These are phyloP conservation scores for Fusarium virguliforme DNA, from an alignment of 2,329 filamentous ascomycete species.

Conservation along the genomic window DNA sequence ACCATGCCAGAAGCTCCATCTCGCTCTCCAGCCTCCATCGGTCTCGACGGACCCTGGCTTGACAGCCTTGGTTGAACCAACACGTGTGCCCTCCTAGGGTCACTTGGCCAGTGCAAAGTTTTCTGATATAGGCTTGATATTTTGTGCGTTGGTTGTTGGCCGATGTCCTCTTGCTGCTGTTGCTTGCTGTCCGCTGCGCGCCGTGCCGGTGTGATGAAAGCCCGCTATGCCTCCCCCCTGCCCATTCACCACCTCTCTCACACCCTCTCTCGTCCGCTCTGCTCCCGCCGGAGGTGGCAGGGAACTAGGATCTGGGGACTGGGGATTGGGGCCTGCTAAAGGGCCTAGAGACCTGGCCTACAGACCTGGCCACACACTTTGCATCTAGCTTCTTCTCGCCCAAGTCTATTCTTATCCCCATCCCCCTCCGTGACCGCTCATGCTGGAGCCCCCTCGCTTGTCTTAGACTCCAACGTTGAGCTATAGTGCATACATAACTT, in stretches of 20 bases:
- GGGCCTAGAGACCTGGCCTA: constrained; percentile 38
- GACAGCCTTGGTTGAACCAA: constrained; percentile 10
- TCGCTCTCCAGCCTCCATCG: constrained; percentile 20
- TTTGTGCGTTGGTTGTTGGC: constrained; percentile 14
- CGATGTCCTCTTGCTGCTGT: constrained; percentile 8
- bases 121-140: constrained; percentile 7
- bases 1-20: constrained; percentile 21
- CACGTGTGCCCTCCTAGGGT: constrained; percentile 3
- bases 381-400: constrained; percentile 35
- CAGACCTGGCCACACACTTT: constrained; percentile 40
- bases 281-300: constrained; percentile 33
- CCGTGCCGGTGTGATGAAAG: constrained; percentile 45
- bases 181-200: constrained; percentile 41
- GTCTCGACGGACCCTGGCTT: constrained; percentile 10
- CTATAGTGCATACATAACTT: constrained; percentile 65
- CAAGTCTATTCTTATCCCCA: constrained; percentile 51
- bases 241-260: constrained; percentile 26
- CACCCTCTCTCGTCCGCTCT: constrained; percentile 38
- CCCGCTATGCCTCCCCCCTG: constrained; percentile 24
- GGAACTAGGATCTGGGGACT: constrained; percentile 36
- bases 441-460: constrained; percentile 38
- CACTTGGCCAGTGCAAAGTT: constrained; percentile 14
- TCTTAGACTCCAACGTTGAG: constrained; percentile 42
- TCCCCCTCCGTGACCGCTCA: constrained; percentile 46
- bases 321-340: constrained; percentile 20